Evolutionary conservation across 78 protist genomes (phyloP), one percentile per base, ranked within the genome.

Genomic region (Polysphondylium violaceum): DNA sequence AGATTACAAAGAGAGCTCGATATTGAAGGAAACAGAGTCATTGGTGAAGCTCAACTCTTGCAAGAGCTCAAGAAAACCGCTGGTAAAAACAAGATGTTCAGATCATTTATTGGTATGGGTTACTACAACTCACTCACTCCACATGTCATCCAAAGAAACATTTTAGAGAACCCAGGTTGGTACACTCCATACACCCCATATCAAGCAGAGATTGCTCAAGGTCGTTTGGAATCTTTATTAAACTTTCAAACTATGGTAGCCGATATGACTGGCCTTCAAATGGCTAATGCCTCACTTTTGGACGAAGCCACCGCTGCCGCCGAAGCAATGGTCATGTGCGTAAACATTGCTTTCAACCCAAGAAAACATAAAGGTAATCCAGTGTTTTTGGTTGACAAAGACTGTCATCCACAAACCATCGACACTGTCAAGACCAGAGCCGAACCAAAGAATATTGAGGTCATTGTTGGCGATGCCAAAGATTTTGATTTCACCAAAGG

Each of bases 141-240:
- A 35, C 47, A 85, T 17, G 99, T 97, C 29, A 97, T 98, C 74
- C 96, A 96, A 76, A 90, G 99, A 61, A 97, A 97, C 87, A 67
- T 98, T 23, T 33, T 98, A 60, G 98, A 98, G 81, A 97, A 96
- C 79, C 99, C 99, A 33, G 98, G 96, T n/a, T 98, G 99, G 99
- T 98, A 98, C 97, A 98, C 99, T 31, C 98, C 98, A 63, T 98
- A 98, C 97, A 98, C 99, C 12, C 99, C 99, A 29, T 98, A 98
- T 93, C 99, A 98, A 89, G 98, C 99, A 2, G 99, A 98, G 94
- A 91, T 98, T 16, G 53, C 99, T 16, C 99, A 98, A 89, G 99
- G 96, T 27, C 96, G 99, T 16, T 91, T 99, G 29, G 99, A 99
- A 94, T 87, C 97, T 31, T 95, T 99, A 19, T 74, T 99, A 74